Conservation (phyloP, 768 basidiomycete genomes). For the Amanita jacksonii region DNA sequence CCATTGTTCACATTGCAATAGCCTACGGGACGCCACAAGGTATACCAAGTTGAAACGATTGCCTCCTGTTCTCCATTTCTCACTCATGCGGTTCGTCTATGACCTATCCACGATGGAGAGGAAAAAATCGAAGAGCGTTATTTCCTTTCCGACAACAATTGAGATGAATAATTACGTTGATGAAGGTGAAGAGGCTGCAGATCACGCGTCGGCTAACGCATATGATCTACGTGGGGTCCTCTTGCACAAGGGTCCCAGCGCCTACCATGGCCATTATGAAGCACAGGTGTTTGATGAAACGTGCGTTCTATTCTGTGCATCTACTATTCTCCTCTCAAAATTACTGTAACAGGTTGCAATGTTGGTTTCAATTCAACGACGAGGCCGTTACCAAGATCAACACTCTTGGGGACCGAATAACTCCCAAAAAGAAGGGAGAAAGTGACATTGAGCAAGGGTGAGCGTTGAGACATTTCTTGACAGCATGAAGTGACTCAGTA, state of each 20-base stretch:
- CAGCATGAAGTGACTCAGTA: not conserved
- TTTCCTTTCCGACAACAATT: conserved; percentile 67
- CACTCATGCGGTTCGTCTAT: conserved; percentile 88
- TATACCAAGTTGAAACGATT: conserved; percentile 60
- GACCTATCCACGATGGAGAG: conserved; percentile 70
- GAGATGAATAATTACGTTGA: conserved; percentile 59
- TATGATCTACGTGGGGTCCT: conserved; percentile 85
- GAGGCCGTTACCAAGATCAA: conserved; percentile 66
- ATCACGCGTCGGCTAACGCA: conserved; percentile 18
- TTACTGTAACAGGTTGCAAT: conserved; percentile 17
- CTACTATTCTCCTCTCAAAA: not conserved
- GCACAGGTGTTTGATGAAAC: conserved; percentile 66
- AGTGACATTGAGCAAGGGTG: conserved; percentile 5
- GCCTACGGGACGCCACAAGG: conserved; percentile 71
- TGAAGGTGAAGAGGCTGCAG: conserved; percentile 11
- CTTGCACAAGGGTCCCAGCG: conserved; percentile 85
- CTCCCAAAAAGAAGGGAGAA: conserved; percentile 4
- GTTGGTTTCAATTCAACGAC: conserved; percentile 94
- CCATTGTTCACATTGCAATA: conserved; percentile 64
- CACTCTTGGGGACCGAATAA: conserved; percentile 37
- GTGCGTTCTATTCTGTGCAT: not conserved
- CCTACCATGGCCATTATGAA: conserved; percentile 87
- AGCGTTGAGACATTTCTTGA: not conserved
- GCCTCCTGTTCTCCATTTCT: conserved; percentile 87
- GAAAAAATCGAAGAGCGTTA: conserved; percentile 76